Percentiles rank a stretch among this genome's conserved stretches.
phyloP scores from a whole-genome alignment of 208 protist species.

The Crithidia expoeki region DNA sequence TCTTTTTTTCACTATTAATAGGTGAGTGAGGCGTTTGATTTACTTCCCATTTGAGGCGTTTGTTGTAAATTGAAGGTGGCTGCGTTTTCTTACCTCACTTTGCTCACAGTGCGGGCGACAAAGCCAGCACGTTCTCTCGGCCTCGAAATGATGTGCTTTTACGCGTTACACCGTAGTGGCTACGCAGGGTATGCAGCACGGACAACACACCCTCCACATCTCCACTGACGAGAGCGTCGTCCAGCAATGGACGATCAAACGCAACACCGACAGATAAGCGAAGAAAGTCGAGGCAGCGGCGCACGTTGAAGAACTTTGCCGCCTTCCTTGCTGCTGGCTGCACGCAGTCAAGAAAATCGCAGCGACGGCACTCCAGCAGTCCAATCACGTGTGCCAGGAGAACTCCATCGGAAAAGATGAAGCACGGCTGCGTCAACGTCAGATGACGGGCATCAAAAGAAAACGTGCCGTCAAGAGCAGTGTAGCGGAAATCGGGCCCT shows the following conservation, averaged over 20 bases:
- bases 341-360: constrained; percentile 65
- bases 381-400: constrained; percentile 67
- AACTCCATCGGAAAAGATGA: constrained; percentile 79
- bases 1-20: too few species aligned
- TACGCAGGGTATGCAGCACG: constrained; percentile 35
- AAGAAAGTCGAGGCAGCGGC: constrained; percentile 68
- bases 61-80: too few species aligned
- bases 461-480: constrained; percentile 54
- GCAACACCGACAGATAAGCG: constrained; percentile 43
- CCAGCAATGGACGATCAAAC: constrained; percentile 47
- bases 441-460: constrained; percentile 20
- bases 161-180: constrained; percentile 24
- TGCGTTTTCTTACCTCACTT: background rate
- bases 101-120: background rate
- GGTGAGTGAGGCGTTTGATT: too few species aligned
- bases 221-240: constrained; percentile 61
- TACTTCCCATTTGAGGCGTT: too few species aligned
- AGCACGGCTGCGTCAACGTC: constrained; percentile 27
- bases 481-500: constrained; percentile 52
- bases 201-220: constrained; percentile 46
- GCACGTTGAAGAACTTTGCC: constrained; percentile 79
- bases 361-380: constrained; percentile 65
- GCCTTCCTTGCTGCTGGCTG: constrained; percentile 48
- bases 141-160: background rate
- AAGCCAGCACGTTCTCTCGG: background rate